A percentile compares a stretch with the other conserved stretches of the same genome.
phyloP scores from a whole-genome alignment of 495 filamentous ascomycete species.

The Talaromyces nanjingensis region DNA sequence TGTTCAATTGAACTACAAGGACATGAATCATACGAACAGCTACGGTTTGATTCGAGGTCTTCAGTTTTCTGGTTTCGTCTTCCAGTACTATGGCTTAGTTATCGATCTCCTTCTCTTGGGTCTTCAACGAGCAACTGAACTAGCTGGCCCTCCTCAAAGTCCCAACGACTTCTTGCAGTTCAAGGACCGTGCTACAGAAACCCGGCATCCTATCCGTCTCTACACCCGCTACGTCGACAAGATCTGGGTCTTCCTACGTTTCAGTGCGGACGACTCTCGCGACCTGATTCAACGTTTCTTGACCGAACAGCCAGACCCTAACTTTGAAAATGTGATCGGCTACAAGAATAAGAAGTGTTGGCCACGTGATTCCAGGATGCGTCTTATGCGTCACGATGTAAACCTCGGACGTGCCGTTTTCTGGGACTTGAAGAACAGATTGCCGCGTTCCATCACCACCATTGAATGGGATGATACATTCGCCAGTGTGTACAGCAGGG shows the following conservation, averaged over 20 bases:
- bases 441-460: conserved; percentile 90
- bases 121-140: conserved; percentile 89
- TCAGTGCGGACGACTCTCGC: conserved; percentile 85
- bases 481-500: conserved; percentile 95
- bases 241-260: conserved; percentile 97
- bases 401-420: conserved; percentile 97
- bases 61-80: conserved; percentile 97
- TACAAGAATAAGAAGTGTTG: conserved; percentile 99
- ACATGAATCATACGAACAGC: conserved; percentile 99
- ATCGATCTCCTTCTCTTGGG: conserved; percentile 91
- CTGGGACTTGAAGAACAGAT: conserved; percentile 97
- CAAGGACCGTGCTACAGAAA: conserved; percentile 83
- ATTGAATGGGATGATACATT: conserved; percentile 99
- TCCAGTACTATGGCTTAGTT: conserved; percentile 97
- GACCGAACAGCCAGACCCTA: conserved; percentile 96
- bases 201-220: conserved; percentile 86
- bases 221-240: conserved; percentile 98
- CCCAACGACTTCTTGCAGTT: conserved; percentile 99
- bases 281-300: conserved; percentile 97
- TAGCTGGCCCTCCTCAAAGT: conserved; percentile 91
- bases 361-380: conserved; percentile 96
- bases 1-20: conserved; percentile 97
- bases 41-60: conserved; percentile 97
- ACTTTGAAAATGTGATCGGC: conserved; percentile 98
- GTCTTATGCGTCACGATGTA: conserved; percentile 98